Evolutionary conservation across 768 basidiomycete species (phyloP).

Genomic region (Fistulinella prunicolor): DNA sequence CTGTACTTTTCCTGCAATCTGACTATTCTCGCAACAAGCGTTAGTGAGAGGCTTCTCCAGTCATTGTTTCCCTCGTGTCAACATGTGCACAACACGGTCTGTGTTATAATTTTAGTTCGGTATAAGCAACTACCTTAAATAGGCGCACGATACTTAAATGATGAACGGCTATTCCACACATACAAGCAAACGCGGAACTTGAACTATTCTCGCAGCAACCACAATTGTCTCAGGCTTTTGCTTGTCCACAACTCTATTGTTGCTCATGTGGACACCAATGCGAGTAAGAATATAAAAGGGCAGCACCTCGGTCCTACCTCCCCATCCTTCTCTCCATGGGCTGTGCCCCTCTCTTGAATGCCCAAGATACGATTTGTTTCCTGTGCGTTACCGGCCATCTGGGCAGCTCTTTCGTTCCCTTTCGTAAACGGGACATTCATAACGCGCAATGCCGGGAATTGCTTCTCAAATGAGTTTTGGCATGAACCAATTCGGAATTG

Average conservation of each 20-base stretch:
- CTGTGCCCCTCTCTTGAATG: conserved; percentile 9
- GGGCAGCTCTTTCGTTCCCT: conserved; percentile 9
- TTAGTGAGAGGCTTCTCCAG: neutral
- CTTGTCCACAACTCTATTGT: neutral
- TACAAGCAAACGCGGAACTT: neutral
- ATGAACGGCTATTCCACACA: too few relatives aligned
- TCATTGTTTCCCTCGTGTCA: neutral
- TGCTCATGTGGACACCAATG: conserved; percentile 7
- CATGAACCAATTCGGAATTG: conserved; percentile 10
- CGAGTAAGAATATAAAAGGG: neutral
- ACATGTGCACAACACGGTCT: too few relatives aligned
- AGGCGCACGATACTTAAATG: conserved; percentile 2
- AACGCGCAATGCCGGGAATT: conserved; percentile 11
- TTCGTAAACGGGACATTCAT: conserved; percentile 4
- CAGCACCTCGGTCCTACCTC: neutral
- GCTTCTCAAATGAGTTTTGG: conserved; percentile 16
- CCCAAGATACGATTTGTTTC: neutral
- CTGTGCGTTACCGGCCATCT: neutral
- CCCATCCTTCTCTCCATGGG: neutral
- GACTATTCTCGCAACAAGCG: conserved; percentile 10
- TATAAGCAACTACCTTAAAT: neutral
- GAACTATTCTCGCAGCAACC: neutral
- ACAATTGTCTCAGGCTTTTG: too few relatives aligned
- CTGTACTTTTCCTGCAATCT: conserved; percentile 28
- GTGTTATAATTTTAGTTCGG: neutral